A percentile compares a stretch with the other conserved stretches of the same genome.
Conservation (phyloP, 306 rosid genomes). For the Mucuna pruriens region DNA sequence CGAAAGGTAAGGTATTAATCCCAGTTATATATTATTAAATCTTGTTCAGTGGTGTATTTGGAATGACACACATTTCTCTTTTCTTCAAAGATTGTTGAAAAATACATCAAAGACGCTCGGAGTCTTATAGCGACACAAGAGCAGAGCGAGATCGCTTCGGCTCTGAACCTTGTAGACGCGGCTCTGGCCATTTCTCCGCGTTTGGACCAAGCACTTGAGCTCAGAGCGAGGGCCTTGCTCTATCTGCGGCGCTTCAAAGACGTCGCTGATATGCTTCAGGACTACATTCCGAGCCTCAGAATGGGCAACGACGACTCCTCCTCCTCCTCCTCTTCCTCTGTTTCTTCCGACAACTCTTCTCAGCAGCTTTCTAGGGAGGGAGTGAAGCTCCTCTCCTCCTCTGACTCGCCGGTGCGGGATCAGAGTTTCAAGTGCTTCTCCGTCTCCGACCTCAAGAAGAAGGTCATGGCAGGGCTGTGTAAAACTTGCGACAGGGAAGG, state of each 20-base stretch:
- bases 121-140: conserved; percentile 73
- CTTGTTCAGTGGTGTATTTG: background rate
- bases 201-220: conserved; percentile 79
- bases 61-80: background rate
- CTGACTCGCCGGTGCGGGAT: conserved; percentile 52
- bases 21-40: too few relatives aligned
- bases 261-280: conserved; percentile 94
- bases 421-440: conserved; percentile 94
- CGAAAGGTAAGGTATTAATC: conserved; percentile 58
- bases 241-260: conserved; percentile 82
- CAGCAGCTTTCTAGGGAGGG: conserved; percentile 71
- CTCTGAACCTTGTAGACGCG: conserved; percentile 78
- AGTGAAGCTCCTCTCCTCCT: conserved; percentile 72
- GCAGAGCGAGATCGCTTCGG: conserved; percentile 66
- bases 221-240: conserved; percentile 80
- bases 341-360: conserved; percentile 56
- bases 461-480: conserved; percentile 83
- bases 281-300: conserved; percentile 88
- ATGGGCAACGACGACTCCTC: conserved; percentile 67
- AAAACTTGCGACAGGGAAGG: conserved; percentile 83
- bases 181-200: conserved; percentile 81
- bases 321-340: conserved; percentile 52
- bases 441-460: conserved; percentile 90
- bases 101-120: conserved; percentile 75
- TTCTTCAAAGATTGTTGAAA: conserved; percentile 80